These are phyloP conservation scores for Excoecaria cochinchinensis DNA, from an alignment of 345 rosid species.

Conservation along the genomic window DNA sequence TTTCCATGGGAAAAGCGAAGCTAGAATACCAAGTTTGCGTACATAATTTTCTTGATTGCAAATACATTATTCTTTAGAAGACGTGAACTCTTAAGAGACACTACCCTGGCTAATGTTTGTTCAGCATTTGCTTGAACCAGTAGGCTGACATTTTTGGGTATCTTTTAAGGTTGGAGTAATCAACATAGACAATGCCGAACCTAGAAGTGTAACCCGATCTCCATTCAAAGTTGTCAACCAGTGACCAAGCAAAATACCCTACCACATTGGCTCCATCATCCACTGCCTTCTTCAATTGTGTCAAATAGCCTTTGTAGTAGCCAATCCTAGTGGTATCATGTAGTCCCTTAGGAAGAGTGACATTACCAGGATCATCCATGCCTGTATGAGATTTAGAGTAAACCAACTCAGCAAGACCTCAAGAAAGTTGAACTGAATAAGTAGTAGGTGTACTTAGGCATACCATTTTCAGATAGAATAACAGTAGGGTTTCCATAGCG, in stretches of 20 bases:
- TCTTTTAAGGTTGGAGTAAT: constrained; percentile 64
- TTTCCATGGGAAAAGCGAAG: too few species aligned
- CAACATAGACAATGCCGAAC: constrained; percentile 90
- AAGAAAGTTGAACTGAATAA: background rate
- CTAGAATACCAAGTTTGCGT: too few species aligned
- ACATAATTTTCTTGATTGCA: background rate
- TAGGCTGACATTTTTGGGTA: constrained; percentile 91
- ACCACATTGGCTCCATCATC: constrained; percentile 78
- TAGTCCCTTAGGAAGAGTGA: constrained; percentile 62
- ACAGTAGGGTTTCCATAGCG: constrained; percentile 83
- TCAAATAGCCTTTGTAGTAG: constrained; percentile 68
- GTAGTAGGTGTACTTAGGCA: background rate
- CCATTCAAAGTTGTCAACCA: constrained; percentile 98
- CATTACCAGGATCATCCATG: constrained; percentile 90
- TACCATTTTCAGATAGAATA: constrained; percentile 88
- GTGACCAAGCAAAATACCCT: constrained; percentile 95
- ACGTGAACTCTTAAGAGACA: background rate
- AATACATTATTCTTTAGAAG: background rate
- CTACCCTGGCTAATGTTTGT: constrained; percentile 6
- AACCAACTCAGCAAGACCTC: background rate
- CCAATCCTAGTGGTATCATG: constrained; percentile 76
- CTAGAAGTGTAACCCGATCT: constrained; percentile 85
- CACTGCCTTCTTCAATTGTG: constrained; percentile 76
- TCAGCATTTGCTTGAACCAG: constrained; percentile 76
- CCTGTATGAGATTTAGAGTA: constrained; percentile 35